Percentiles rank a stretch among this genome's conserved stretches.
Conservation (phyloP, 2,329 filamentous ascomycete species). For the Colletotrichum musicola region DNA sequence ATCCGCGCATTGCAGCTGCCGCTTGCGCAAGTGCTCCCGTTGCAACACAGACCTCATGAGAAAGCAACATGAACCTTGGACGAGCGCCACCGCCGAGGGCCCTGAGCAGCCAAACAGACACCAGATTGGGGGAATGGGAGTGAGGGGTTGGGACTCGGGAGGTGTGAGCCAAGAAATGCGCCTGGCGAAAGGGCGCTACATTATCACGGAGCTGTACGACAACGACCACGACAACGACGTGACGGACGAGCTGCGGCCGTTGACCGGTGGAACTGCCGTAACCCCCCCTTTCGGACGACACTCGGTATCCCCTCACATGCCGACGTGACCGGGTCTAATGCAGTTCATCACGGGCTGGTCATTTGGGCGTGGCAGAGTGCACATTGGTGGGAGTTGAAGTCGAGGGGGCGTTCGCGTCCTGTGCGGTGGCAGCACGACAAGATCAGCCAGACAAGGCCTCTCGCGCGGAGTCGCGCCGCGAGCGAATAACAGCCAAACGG, state of each 20-base stretch:
- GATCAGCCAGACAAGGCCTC: neutral
- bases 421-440: conserved; percentile 9
- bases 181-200: neutral
- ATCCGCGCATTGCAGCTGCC: conserved; percentile 25
- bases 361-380: neutral
- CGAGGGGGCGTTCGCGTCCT: neutral
- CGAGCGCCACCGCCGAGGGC: neutral
- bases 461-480: conserved; percentile 28
- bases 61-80: neutral
- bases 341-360: conserved; percentile 23
- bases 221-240: neutral
- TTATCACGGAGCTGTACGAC: conserved; percentile 15
- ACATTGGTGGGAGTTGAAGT: conserved; percentile 26
- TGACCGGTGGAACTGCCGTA: conserved; percentile 18
- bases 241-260: too few species aligned
- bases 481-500: neutral
- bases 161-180: conserved; percentile 21
- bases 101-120: neutral
- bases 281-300: conserved; percentile 29
- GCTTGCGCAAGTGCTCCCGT: conserved; percentile 23
- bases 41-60: conserved; percentile 13
- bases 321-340: conserved; percentile 33
- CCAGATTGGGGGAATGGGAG: neutral
- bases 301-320: conserved; percentile 31
- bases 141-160: conserved; percentile 12